Evolutionary conservation across 2,329 filamentous ascomycete genomes (phyloP), one percentile per base, ranked within the genome.

Genomic region (Triangularia setosa): DNA sequence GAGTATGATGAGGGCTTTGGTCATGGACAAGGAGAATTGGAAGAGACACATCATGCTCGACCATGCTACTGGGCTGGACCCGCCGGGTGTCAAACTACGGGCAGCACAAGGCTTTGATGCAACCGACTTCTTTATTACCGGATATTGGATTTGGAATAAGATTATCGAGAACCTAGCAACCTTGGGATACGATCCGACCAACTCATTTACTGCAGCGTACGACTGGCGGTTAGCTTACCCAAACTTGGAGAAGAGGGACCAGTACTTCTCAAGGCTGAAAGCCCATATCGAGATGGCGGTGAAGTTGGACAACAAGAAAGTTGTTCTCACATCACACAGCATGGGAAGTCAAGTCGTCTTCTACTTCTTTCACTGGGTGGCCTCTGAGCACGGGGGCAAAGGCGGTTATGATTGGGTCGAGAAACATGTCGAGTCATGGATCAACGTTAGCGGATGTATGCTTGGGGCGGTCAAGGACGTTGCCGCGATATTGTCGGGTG

Each of bases 81-180:
- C 95, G 1, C 91, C 93, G 0, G 88, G 89, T 12, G 87, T 98
- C 72, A 98, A 98, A 79, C 79, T 99, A 21, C 87, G 95, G 40
- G 92, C 95, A 8, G 93, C 95, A 0, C 95, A 98, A 75, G 95
- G 95, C 1, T 99, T 99, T 72, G 95, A 99, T 77, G 95, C 95
- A 2, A 93, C 95, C 11, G 95, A 99, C 78, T 99, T 99, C 80
- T 95, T 96, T 77, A 90, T 90, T 67, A 90, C 88, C 0, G 88
- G 87, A 9, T 99, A 99, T 78, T 99, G 95, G 95, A 98, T 99
- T 66, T 97, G 93, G 93, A 97, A 92, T 79, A 98, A 98, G 79
- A 97, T 99, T 66, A 83, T 99, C 58, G 95, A 99, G 78, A 99
- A 99, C 73, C 81, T 99, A 60, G 95, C 95, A 0, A 95, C 93